phyloP scores from a whole-genome alignment of 306 rosid species.

The Alnus rubra region DNA sequence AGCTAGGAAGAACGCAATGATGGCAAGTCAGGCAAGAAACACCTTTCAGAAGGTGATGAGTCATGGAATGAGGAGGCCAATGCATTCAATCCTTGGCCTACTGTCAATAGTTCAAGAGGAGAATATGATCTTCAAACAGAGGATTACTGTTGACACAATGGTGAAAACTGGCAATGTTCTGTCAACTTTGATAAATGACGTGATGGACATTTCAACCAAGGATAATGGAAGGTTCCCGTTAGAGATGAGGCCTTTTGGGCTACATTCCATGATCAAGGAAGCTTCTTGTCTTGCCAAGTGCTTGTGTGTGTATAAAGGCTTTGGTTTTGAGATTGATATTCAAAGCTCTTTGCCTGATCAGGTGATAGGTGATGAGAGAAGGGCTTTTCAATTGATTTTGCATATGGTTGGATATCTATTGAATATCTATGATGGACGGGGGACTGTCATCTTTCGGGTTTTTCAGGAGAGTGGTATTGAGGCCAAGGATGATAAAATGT shows the following conservation, averaged over 20 bases:
- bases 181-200: constrained; percentile 86
- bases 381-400: constrained; percentile 96
- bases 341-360: constrained; percentile 81
- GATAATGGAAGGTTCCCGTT: constrained; percentile 75
- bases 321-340: constrained; percentile 69
- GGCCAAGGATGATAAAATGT: constrained; percentile 81
- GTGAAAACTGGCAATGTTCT: constrained; percentile 81
- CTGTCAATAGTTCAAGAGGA: constrained; percentile 83
- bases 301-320: constrained; percentile 73
- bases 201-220: constrained; percentile 77
- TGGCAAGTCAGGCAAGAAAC: constrained; percentile 94
- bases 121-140: constrained; percentile 64
- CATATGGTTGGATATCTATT: constrained; percentile 94
- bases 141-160: constrained; percentile 82
- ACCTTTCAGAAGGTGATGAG: constrained; percentile 97
- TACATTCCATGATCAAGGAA: constrained; percentile 83
- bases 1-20: constrained; percentile 82
- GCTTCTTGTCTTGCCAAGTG: constrained; percentile 95
- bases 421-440: constrained; percentile 56
- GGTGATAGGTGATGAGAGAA: constrained; percentile 90
- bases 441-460: constrained; percentile 59
- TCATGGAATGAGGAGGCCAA: constrained; percentile 98
- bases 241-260: constrained; percentile 74
- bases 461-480: constrained; percentile 73
- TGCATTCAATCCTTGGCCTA: constrained; percentile 94